phyloP scores from a whole-genome alignment of 208 protist species.

The Jaenimonas drosophilae region DNA sequence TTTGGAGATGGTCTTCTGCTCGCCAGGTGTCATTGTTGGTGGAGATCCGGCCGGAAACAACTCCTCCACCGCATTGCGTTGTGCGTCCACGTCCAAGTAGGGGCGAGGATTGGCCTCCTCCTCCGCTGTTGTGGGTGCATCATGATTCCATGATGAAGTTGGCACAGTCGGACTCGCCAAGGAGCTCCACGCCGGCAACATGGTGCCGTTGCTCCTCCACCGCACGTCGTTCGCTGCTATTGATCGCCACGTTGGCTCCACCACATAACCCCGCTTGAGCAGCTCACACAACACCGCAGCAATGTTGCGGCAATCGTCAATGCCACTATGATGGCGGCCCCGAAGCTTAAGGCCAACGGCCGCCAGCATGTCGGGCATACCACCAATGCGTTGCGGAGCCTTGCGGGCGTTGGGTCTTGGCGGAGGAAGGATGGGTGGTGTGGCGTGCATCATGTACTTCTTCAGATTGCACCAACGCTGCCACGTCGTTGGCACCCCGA shows the following conservation, averaged over 20 bases:
- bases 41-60: conserved; percentile 4
- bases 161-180: too few relatives aligned
- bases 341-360: conserved; percentile 41
- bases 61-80: conserved; percentile 24
- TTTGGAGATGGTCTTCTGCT: conserved; percentile 30
- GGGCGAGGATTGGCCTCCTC: background rate
- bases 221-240: too few relatives aligned
- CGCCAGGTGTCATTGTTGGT: background rate
- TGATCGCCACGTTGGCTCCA: conserved; percentile 18
- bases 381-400: conserved; percentile 3
- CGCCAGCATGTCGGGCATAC: conserved; percentile 67
- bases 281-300: conserved; percentile 42
- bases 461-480: conserved; percentile 89
- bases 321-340: conserved; percentile 88
- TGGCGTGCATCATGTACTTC: conserved; percentile 30
- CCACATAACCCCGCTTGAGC: conserved; percentile 23
- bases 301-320: conserved; percentile 93
- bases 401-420: background rate
- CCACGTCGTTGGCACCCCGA: conserved; percentile 21
- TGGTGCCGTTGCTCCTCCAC: too few relatives aligned
- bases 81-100: conserved; percentile 7
- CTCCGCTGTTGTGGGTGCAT: background rate
- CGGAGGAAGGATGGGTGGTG: background rate
- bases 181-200: too few relatives aligned
- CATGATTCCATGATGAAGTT: too few relatives aligned